phyloP scores from a whole-genome alignment of 164 flowering plant genomes.

The Stephania cephalantha region DNA sequence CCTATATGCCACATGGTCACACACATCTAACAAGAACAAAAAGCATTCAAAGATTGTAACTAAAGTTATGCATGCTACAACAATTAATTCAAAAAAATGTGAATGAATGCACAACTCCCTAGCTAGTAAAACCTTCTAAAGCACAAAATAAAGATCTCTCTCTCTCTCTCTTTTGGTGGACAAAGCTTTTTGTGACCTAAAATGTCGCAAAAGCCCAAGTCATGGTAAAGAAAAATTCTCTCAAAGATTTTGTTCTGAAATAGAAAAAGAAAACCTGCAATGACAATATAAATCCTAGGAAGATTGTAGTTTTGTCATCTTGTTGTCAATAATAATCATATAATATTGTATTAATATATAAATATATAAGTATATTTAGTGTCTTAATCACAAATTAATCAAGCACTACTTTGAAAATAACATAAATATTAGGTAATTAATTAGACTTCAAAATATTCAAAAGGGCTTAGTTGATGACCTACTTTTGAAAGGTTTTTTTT shows the following conservation, averaged over 20 bases:
- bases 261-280: not conserved
- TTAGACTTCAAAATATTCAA: too few species aligned
- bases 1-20: not conserved
- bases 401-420: not conserved
- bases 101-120: slow-evolving; percentile 26
- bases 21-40: slow-evolving; percentile 1
- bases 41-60: slow-evolving; percentile 8
- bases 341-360: not conserved
- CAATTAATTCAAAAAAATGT: slow-evolving; percentile 3
- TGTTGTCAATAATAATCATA: not conserved
- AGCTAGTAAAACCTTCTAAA: not conserved
- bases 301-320: slow-evolving; percentile 1
- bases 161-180: not conserved
- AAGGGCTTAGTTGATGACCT: too few species aligned
- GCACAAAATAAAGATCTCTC: not conserved
- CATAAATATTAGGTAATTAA: too few species aligned
- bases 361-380: not conserved
- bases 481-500: too few species aligned
- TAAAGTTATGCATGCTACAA: slow-evolving; percentile 11
- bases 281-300: not conserved
- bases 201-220: not conserved
- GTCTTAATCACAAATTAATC: not conserved
- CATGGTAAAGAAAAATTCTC: not conserved
- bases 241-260: not conserved
- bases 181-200: not conserved